Evolutionary conservation across 208 protist genomes (phyloP).

Genomic region (Trypanosoma grayi): DNA sequence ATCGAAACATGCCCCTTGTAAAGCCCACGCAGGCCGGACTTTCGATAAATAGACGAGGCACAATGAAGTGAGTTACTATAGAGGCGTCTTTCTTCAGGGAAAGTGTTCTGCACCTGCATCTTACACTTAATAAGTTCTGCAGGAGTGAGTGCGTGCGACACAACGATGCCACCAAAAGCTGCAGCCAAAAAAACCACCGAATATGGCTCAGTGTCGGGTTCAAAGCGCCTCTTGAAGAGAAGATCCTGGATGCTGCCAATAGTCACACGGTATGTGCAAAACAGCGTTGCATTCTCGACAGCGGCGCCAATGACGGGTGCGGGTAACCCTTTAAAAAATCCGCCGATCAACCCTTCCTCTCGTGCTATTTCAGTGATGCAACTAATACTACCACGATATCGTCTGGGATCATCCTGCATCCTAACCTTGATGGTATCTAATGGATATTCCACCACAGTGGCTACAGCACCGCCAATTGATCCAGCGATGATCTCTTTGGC

Average conservation of each 20-base stretch:
- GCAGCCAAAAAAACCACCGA: conserved; percentile 53
- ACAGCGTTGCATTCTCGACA: conserved; percentile 82
- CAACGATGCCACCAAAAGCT: conserved; percentile 66
- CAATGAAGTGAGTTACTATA: conserved; percentile 87
- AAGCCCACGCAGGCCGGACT: conserved; percentile 66
- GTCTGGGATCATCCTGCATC: conserved; percentile 78
- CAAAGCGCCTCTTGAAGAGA: conserved; percentile 38
- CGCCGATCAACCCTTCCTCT: conserved; percentile 79
- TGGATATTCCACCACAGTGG: conserved; percentile 88
- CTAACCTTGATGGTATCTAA: conserved; percentile 94
- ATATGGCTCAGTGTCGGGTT: conserved; percentile 71
- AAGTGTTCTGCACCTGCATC: conserved; percentile 91
- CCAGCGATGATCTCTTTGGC: conserved; percentile 68
- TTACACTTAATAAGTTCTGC: conserved; percentile 91
- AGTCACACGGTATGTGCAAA: conserved; percentile 63
- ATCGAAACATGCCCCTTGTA: conserved; percentile 88
- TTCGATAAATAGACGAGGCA: conserved; percentile 52
- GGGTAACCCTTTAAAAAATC: conserved; percentile 88
- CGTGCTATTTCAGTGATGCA: conserved; percentile 72
- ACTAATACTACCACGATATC: conserved; percentile 50
- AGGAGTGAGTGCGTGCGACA: conserved; percentile 84
- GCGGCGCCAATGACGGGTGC: conserved; percentile 82
- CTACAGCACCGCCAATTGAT: conserved; percentile 69
- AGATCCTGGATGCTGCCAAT: conserved; percentile 54
- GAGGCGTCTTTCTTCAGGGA: conserved; percentile 58